Conservation (phyloP, 208 protist species). For the Trypanosoma mega region DNA sequence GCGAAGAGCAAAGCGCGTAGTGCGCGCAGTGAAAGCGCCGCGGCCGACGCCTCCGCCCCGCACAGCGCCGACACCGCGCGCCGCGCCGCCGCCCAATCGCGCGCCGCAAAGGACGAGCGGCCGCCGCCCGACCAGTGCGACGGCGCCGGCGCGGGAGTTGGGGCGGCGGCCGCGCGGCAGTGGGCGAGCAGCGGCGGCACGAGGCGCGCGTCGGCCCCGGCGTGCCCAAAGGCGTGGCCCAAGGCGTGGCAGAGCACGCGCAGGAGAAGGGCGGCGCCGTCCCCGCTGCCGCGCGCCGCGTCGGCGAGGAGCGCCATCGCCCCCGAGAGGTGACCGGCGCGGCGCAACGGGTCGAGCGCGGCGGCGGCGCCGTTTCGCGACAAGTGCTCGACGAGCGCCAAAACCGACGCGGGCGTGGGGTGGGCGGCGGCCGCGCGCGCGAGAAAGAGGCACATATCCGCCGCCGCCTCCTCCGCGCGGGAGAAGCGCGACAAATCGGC, state of each 20-base stretch:
- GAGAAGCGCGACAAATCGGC: constrained; percentile 62
- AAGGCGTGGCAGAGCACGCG: neutral
- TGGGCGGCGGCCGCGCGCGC: constrained; percentile 30
- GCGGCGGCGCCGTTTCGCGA: constrained; percentile 16
- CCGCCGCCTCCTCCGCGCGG: constrained; percentile 66
- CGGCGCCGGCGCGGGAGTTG: neutral
- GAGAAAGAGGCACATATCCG: constrained; percentile 78
- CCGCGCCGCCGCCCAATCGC: neutral
- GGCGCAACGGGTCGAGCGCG: constrained; percentile 53
- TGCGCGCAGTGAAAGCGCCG: constrained; percentile 22
- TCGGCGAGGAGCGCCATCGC: constrained; percentile 41
- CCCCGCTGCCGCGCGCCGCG: neutral
- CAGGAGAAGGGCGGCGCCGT: neutral
- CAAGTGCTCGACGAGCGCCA: constrained; percentile 43
- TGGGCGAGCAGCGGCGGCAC: constrained; percentile 21
- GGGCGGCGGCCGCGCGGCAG: constrained; percentile 15
- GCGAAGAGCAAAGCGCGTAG: constrained; percentile 40
- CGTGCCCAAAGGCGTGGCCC: neutral
- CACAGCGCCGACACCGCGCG: constrained; percentile 9
- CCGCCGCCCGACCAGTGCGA: neutral
- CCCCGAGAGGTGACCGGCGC: constrained; percentile 31
- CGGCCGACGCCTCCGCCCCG: constrained; percentile 12
- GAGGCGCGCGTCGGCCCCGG: neutral
- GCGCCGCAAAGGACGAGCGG: neutral
- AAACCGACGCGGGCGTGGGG: constrained; percentile 29